These are phyloP conservation scores for Prunus dulcis DNA, from an alignment of 306 rosid genomes.

Conservation along the genomic window DNA sequence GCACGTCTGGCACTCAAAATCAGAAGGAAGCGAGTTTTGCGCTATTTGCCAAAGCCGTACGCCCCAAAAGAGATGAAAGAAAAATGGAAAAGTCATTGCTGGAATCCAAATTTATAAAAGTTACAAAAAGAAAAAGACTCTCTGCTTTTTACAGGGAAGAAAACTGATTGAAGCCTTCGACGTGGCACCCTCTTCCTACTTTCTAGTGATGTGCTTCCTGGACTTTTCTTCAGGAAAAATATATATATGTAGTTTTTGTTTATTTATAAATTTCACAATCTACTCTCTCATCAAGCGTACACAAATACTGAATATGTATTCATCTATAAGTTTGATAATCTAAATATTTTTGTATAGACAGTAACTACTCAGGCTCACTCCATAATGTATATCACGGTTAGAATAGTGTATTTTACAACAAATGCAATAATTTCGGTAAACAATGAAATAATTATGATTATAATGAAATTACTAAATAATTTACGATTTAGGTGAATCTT, in stretches of 20 bases:
- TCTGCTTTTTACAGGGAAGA: constrained; percentile 16
- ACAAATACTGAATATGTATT: too few relatives aligned
- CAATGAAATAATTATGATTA: too few relatives aligned
- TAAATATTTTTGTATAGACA: too few relatives aligned
- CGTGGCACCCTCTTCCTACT: neutral
- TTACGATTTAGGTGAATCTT: too few relatives aligned
- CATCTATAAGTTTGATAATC: too few relatives aligned
- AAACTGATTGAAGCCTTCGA: neutral
- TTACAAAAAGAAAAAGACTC: neutral
- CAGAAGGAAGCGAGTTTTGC: constrained; percentile 20
- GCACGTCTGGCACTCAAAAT: constrained; percentile 20
- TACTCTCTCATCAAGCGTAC: too few relatives aligned
- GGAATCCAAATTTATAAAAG: constrained; percentile 9
- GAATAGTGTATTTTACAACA: too few relatives aligned
- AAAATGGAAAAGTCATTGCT: neutral
- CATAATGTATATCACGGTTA: too few relatives aligned
- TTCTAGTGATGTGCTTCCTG: neutral
- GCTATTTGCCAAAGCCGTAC: constrained; percentile 30
- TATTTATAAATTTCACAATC: neutral
- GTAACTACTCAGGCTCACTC: too few relatives aligned
- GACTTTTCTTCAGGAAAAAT: neutral
- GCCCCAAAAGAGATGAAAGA: neutral
- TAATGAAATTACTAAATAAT: too few relatives aligned
- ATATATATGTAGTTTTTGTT: too few relatives aligned
- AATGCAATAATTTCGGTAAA: too few relatives aligned